These are phyloP conservation scores for Danielozyma ontarioensis DNA, from an alignment of 805 yeast genomes.

Conservation along the genomic window DNA sequence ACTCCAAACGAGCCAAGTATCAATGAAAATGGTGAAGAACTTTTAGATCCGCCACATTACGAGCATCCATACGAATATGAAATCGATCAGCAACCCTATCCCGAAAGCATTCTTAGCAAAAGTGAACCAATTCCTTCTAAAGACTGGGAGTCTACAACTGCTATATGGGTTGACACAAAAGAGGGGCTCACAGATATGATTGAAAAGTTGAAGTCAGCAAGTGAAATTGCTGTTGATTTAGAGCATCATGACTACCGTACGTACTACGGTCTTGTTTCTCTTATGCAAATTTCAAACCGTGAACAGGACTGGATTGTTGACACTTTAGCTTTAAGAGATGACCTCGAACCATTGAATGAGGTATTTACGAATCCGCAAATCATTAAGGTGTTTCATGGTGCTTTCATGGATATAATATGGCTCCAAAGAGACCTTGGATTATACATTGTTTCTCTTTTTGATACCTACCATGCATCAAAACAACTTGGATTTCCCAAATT, in stretches of 20 bases:
- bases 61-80: conserved; percentile 79
- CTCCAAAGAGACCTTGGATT: conserved; percentile 91
- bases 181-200: conserved; percentile 53
- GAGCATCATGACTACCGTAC: conserved; percentile 94
- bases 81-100: conserved; percentile 66
- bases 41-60: conserved; percentile 49
- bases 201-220: conserved; percentile 40
- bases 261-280: conserved; percentile 82
- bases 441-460: conserved; percentile 84
- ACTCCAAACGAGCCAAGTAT: conserved; percentile 20
- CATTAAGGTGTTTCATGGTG: conserved; percentile 91
- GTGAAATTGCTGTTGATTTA: conserved; percentile 84
- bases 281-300: conserved; percentile 87
- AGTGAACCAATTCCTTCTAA: conserved; percentile 44
- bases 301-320: conserved; percentile 85
- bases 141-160: conserved; percentile 61
- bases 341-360: conserved; percentile 58
- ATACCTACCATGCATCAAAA: conserved; percentile 86
- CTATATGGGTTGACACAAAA: conserved; percentile 67
- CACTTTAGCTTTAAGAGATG: conserved; percentile 72
- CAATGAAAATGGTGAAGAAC: conserved; percentile 21
- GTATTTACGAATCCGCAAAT: conserved; percentile 79
- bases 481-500: conserved; percentile 75
- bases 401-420: conserved; percentile 96
- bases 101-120: conserved; percentile 42